These are phyloP conservation scores for Umbilicaria muhlenbergii DNA, from an alignment of 495 filamentous ascomycete species.

Conservation along the genomic window DNA sequence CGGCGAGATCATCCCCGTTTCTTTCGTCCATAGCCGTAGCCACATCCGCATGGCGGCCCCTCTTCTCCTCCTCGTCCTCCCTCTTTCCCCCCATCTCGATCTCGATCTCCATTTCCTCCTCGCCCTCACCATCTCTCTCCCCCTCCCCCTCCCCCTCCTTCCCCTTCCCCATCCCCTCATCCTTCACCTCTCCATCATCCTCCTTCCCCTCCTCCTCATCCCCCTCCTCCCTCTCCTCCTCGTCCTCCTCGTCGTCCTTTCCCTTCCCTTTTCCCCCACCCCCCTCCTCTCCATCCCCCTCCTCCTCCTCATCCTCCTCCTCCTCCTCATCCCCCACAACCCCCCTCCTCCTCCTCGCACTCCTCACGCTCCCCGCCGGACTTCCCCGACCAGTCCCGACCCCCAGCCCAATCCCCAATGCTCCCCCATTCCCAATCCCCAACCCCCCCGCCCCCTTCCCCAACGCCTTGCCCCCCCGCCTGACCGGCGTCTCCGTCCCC, in stretches of 20 bases:
- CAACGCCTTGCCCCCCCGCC: background rate
- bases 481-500: conserved; percentile 1
- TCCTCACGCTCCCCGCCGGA: background rate
- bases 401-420: conserved; percentile 1
- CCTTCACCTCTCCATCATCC: background rate
- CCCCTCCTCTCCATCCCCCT: background rate
- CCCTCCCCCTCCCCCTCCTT: background rate
- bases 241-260: background rate
- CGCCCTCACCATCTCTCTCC: conserved; percentile 7
- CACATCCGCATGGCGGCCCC: background rate
- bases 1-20: too few species aligned
- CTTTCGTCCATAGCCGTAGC: too few species aligned
- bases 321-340: conserved; percentile 1
- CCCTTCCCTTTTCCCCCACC: background rate
- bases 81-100: conserved; percentile 6
- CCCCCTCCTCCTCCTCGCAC: background rate
- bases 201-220: conserved; percentile 6
- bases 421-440: conserved; percentile 1
- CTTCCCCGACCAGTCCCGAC: background rate
- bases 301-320: conserved; percentile 2
- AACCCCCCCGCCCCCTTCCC: background rate
- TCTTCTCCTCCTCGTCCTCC: conserved; percentile 9
- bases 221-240: conserved; percentile 3
- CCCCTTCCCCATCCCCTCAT: conserved; percentile 3
- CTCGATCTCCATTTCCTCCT: background rate